These are phyloP conservation scores for Neohortaea acidophila DNA, from an alignment of 495 filamentous ascomycete species.

Conservation along the genomic window DNA sequence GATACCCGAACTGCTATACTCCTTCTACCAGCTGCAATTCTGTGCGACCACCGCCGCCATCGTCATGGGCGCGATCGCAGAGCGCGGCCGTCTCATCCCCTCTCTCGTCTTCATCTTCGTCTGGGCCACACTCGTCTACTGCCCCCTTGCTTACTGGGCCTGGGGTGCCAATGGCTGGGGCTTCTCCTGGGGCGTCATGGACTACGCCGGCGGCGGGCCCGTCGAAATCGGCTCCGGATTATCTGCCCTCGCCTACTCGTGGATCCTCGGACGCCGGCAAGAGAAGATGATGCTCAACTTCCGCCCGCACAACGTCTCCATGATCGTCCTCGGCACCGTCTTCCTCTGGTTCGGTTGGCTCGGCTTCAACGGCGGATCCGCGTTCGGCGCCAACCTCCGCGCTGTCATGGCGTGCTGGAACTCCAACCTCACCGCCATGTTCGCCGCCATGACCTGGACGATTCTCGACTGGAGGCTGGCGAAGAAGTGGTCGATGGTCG, in stretches of 20 bases:
- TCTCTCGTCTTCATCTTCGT: conserved; percentile 88
- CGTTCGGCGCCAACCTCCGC: conserved; percentile 92
- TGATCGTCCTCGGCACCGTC: conserved; percentile 88
- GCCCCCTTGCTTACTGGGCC: conserved; percentile 85
- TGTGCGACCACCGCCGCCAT: conserved; percentile 85
- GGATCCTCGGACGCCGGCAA: conserved; percentile 89
- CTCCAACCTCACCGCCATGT: conserved; percentile 79
- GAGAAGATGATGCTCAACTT: conserved; percentile 97
- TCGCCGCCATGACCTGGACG: conserved; percentile 77
- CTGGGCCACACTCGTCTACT: conserved; percentile 97
- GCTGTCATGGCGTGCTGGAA: conserved; percentile 97
- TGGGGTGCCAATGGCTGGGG: conserved; percentile 94
- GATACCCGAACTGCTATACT: conserved; percentile 47
- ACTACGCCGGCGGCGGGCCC: conserved; percentile 93
- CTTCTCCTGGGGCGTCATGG: conserved; percentile 79
- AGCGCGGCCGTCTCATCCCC: conserved; percentile 87
- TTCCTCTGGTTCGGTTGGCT: conserved; percentile 98
- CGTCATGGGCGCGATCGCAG: conserved; percentile 79
- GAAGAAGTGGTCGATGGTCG: conserved; percentile 97
- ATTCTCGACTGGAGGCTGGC: conserved; percentile 89
- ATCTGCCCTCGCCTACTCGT: conserved; percentile 84
- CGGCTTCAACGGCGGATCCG: conserved; percentile 93
- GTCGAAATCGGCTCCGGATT: conserved; percentile 95
- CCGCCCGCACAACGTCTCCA: conserved; percentile 84
- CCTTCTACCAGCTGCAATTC: conserved; percentile 88